Evolutionary conservation across 1,139 yeast genomes (phyloP).

Genomic region (Geotrichum europaeum): DNA sequence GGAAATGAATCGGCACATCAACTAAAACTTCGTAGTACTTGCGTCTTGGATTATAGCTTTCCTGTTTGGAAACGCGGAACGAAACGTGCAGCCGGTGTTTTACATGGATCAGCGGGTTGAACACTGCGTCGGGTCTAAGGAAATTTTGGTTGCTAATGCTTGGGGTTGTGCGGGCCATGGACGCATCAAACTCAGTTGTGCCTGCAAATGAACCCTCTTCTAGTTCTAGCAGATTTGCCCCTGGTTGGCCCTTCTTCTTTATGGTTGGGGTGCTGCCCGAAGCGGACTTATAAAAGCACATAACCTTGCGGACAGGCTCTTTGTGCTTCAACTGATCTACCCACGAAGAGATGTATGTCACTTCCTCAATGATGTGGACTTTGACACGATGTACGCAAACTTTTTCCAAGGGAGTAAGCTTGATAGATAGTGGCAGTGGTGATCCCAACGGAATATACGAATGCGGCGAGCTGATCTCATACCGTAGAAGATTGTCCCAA

Average conservation of each 20-base stretch:
- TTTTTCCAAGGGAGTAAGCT: constrained; percentile 64
- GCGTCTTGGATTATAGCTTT: constrained; percentile 49
- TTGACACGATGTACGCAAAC: constrained; percentile 65
- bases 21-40: constrained; percentile 87
- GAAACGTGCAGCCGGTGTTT: constrained; percentile 75
- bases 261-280: not conserved
- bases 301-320: constrained; percentile 29
- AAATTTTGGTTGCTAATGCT: constrained; percentile 10
- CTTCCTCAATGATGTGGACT: constrained; percentile 65
- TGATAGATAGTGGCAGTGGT: constrained; percentile 54
- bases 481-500: constrained; percentile 76
- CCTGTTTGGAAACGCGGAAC: constrained; percentile 64
- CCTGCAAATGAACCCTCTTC: not conserved
- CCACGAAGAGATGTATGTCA: constrained; percentile 49
- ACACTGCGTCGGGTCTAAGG: constrained; percentile 61
- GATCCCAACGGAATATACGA: constrained; percentile 70
- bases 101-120: constrained; percentile 62
- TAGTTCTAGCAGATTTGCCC: constrained; percentile 23
- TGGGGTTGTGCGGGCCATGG: not conserved
- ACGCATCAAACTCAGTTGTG: constrained; percentile 1
- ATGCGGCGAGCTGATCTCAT: constrained; percentile 69
- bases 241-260: constrained; percentile 7
- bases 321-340: constrained; percentile 27
- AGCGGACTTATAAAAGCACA: constrained; percentile 31
- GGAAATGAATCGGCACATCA: constrained; percentile 72